Evolutionary conservation across 495 filamentous ascomycete genomes (phyloP).

Genomic region (Diplogelasinospora grovesii): DNA sequence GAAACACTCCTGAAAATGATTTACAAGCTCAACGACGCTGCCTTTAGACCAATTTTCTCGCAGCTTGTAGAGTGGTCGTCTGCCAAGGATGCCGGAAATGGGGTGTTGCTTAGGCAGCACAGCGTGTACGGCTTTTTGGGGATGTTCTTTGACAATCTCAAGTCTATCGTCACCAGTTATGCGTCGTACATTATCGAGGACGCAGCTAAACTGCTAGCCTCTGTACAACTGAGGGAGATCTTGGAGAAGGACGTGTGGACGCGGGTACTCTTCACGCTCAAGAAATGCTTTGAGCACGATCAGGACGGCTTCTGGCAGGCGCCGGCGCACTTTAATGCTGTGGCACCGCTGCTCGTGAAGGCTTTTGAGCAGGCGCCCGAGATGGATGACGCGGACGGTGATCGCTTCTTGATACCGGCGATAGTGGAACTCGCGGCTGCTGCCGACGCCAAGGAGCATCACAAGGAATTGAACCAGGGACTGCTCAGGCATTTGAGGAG

Average conservation of each 20-base stretch:
- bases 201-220: slow-evolving; percentile 56
- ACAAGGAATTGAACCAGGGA: slow-evolving; percentile 72
- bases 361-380: slow-evolving; percentile 59
- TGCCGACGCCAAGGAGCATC: slow-evolving; percentile 74
- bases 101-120: slow-evolving; percentile 47
- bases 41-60: slow-evolving; percentile 88
- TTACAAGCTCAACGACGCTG: slow-evolving; percentile 92
- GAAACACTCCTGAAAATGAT: slow-evolving; percentile 76
- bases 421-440: slow-evolving; percentile 76
- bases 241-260: slow-evolving; percentile 53
- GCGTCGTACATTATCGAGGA: slow-evolving; percentile 75
- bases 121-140: slow-evolving; percentile 76
- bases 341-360: slow-evolving; percentile 59
- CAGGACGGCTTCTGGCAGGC: slow-evolving; percentile 80
- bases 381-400: slow-evolving; percentile 29
- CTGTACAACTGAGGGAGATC: slow-evolving; percentile 40
- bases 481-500: slow-evolving; percentile 72
- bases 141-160: slow-evolving; percentile 73
- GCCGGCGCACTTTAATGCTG: slow-evolving; percentile 69
- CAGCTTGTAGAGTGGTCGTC: slow-evolving; percentile 73
- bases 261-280: slow-evolving; percentile 58
- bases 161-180: slow-evolving; percentile 91
- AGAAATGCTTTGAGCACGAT: slow-evolving; percentile 73
- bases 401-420: slow-evolving; percentile 38
- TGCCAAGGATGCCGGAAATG: slow-evolving; percentile 51